Conservation (phyloP, 2,329 filamentous ascomycete genomes). For the Colletotrichum navitas region DNA sequence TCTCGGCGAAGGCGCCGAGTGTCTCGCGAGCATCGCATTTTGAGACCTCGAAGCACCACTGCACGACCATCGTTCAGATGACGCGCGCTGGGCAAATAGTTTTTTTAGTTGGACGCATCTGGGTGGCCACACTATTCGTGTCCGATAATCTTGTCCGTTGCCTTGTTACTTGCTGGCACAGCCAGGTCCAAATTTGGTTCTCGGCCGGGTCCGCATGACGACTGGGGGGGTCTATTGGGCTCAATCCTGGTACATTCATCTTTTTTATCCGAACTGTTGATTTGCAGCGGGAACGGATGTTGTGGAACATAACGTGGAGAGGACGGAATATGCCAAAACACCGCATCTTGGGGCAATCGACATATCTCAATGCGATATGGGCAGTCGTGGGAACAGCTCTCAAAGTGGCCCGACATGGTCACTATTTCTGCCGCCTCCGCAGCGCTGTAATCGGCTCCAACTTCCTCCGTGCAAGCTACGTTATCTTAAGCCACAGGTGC, state of each 20-base stretch:
- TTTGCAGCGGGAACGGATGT: conserved; percentile 26
- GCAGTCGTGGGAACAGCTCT: neutral
- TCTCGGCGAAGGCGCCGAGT: conserved; percentile 19
- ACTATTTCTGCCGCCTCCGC: neutral
- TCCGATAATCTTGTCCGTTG: conserved; percentile 12
- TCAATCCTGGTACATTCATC: conserved; percentile 29
- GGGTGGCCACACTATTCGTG: conserved; percentile 2
- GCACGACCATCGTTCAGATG: neutral
- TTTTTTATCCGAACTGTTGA: conserved; percentile 29
- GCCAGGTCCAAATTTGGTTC: conserved; percentile 14
- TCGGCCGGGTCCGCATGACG: conserved; percentile 26
- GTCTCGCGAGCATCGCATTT: conserved; percentile 14
- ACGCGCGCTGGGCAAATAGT: neutral
- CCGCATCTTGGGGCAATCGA: conserved; percentile 10
- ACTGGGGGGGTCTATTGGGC: neutral
- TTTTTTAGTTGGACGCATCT: neutral
- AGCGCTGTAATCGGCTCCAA: conserved; percentile 6
- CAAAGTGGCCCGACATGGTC: neutral
- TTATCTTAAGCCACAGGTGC: neutral
- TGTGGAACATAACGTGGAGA: conserved; percentile 17
- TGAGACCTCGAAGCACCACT: conserved; percentile 2
- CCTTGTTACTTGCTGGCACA: conserved; percentile 10
- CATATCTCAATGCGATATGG: neutral
- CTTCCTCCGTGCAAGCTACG: neutral
- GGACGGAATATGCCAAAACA: neutral